Base-by-base conservation (phyloP, 169 alveolate genomes). In the Besnoitia besnoiti region DNA sequence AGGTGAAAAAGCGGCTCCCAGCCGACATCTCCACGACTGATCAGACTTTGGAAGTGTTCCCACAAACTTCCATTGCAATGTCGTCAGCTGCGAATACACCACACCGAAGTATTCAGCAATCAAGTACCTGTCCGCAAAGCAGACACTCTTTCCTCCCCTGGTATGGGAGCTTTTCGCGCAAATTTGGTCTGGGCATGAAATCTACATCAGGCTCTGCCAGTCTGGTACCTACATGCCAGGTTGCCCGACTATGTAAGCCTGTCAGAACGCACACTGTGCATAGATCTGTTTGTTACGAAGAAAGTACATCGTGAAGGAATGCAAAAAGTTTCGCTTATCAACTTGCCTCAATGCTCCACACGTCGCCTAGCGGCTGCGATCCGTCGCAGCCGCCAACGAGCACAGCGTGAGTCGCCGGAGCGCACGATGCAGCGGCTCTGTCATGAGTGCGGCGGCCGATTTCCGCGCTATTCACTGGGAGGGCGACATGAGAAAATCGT, bases 321-420 rank as follows among this genome's bases (percentile, higher is more conserved):
- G n/a, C n/a, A n/a, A n/a, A n/a, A n/a, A n/a, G n/a, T n/a, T n/a
- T n/a, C n/a, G n/a, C n/a, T n/a, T n/a, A n/a, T n/a, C 55, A n/a
- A 77, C 87, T 77, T 42, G 40, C 87, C 59, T 77, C 87, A 4
- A 77, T 51, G 21, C 49, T 19, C 87, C 87, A 77, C 35, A 77
- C 40, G 55, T 77, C 87, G 47, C 59, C 59, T 0, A 35, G 37
- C 5, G 87, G 61, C 39, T 27, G 61, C 49, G 87, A 77, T 2
- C 87, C 87, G 30, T 77, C 87, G 59, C 87, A 77, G 50, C 87
- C 87, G 44, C 87, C 87, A 39, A 77, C 49, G 40, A 77, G 40
- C 7, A 77, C 42, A 10, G 40, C 82, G 82, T 73, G 46, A 7
- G 47, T 37, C 8, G 47, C 47, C n/a, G 82, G 46, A 16, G 82